phyloP scores from a whole-genome alignment of 768 basidiomycete species.

The Russula virescens region DNA sequence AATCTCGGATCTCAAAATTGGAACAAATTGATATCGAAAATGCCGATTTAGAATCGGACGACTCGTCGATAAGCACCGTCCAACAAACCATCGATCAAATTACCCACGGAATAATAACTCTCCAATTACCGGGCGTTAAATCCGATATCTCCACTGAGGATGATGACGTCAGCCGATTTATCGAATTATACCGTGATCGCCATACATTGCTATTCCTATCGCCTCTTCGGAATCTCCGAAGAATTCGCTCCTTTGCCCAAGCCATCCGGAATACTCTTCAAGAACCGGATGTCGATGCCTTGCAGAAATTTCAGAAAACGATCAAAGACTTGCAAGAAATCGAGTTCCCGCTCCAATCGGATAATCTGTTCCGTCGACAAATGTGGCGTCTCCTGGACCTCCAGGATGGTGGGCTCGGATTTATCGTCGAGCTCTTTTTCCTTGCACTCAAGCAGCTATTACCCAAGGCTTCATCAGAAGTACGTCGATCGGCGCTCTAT shows the following conservation, averaged over 20 bases:
- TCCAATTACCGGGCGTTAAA: not conserved
- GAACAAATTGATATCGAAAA: not conserved
- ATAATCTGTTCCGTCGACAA: not conserved
- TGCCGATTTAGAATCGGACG: no score
- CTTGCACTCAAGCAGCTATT: not conserved
- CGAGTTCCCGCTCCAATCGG: no score
- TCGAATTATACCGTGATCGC: not conserved
- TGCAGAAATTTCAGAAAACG: not conserved
- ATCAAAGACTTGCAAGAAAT: not conserved
- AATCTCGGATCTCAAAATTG: not conserved
- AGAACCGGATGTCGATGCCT: not conserved
- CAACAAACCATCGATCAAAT: not conserved
- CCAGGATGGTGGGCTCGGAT: not conserved
- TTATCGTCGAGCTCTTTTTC: slow-evolving; percentile 4
- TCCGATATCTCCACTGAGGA: not conserved
- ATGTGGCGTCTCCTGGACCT: not conserved
- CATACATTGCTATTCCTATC: not conserved
- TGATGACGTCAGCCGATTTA: not conserved
- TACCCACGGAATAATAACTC: not conserved
- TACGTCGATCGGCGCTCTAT: not conserved
- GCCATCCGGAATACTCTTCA: not conserved
- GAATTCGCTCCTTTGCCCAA: not conserved
- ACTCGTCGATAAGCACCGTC: not conserved
- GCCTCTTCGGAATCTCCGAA: not conserved
- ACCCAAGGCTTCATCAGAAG: not conserved